Base-by-base conservation (phyloP, 306 rosid species). In the Vicia faba region DNA sequence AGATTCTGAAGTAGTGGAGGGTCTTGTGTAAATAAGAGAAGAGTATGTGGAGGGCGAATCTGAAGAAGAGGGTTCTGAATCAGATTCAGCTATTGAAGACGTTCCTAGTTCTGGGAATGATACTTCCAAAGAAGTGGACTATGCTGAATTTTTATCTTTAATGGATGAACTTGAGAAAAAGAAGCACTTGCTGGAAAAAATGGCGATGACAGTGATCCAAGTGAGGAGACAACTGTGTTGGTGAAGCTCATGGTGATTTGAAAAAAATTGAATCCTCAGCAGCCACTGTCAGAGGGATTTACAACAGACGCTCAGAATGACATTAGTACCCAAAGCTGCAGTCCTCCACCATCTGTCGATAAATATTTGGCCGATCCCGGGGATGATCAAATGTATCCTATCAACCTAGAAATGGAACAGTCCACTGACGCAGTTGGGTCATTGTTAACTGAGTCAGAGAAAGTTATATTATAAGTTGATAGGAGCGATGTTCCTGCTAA, bases 331-430 rank as follows among this genome's bases (percentile, higher is more conserved):
- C 80, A 78, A 43, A 55, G 67, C 28, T 50, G 75, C 38, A 63
- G 81, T 72, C 78, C 85, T 31, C 69, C 80, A 1, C 72, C 40
- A 66, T 79, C 77, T 49, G 74, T 75, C 16, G 81, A 84, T 70
- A 68, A 81, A 38, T 88, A 68, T 72, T 80, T 88, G 67, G 89
- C 78, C 15, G 96, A 86, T 72, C 79, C 84, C 53, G 68, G 26
- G 38, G 87, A 83, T 31, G 85, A 77, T 73, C 59, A 16, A 58
- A 50, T 59, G 46, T 73, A 51, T 73, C 65, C 59, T 7, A 77
- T 18, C 23, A 25, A 63, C 53, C 46, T 64, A 18, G 71, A 69
- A 43, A 80, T 35, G 46, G 66, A 82, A 74, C 73, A 69, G 59
- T n/a, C n/a, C n/a, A n/a, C n/a, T n/a, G n/a, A n/a, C n/a, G n/a